Base-by-base conservation (phyloP, 768 basidiomycete species). In the Naganishia friedmannii region DNA sequence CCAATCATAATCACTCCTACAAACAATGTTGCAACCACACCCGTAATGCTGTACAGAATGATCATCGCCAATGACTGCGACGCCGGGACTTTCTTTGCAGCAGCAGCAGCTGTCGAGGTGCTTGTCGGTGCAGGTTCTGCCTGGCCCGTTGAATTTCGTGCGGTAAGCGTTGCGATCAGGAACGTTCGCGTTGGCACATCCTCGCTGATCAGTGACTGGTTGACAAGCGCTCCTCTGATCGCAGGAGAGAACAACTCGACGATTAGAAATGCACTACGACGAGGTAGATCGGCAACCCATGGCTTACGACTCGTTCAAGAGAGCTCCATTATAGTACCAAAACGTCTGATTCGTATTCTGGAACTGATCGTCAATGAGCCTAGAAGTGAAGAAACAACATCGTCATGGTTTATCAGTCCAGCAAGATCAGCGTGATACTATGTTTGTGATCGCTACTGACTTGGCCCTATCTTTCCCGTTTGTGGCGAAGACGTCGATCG, bases 1-100 rank as follows among this genome's bases (percentile, higher is more conserved):
- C 93, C 93, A 21, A 90, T 88, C 15, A 93, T 81, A 73, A 96
- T 90, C 70, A 96, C 92, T 55, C 90, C 82, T 72, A 88, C 87
- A 82, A 96, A 94, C 26, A 93, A 83, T 29, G 87, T 86, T 28
- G 91, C 90, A 46, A 97, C 92, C 73, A 90, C 88, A 4, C 91
- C 93, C 0, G 92, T 93, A 74, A 95, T 92, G 3, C 87, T 87
- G 77, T 95, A 95, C 23, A 83, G 73, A n/a, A 81, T 79, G 69
- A 84, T 82, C 93, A 95, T 94, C 0, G 93, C 91, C 42, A 93
- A 82, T 60, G 73, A 28, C 69, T 74, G 32, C 17, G 39, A 60
- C 53, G 58, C 63, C 26, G 8, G 72, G 31, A 29, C 67, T 63
- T 28, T 75, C 73, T n/a, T 68, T 73, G 37, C 31, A 5, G 66